Evolutionary conservation across 2,329 filamentous ascomycete genomes (phyloP).

Genomic region (Gnomoniopsis smithogilvyi): DNA sequence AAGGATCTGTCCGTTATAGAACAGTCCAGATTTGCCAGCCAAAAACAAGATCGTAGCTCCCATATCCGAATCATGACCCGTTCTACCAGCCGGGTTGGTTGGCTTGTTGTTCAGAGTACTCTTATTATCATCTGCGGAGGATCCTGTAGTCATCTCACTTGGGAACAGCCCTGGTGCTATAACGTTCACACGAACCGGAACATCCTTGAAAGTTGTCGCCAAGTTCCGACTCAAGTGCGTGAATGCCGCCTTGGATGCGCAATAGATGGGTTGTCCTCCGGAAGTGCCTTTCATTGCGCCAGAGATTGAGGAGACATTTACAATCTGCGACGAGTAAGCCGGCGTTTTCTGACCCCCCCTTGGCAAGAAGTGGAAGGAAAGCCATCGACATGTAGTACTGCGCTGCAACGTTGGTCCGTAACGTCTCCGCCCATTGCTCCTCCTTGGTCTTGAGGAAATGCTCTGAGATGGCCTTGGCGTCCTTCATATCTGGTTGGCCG

Average conservation of each 20-base stretch:
- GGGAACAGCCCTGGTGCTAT: slow-evolving; percentile 49
- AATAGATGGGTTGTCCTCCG: slow-evolving; percentile 50
- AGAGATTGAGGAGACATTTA: slow-evolving; percentile 50
- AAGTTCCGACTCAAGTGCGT: slow-evolving; percentile 43
- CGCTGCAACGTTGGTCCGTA: slow-evolving; percentile 46
- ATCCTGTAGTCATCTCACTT: slow-evolving; percentile 44
- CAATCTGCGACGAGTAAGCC: slow-evolving; percentile 45
- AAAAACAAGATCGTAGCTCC: slow-evolving; percentile 48
- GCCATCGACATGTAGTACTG: slow-evolving; percentile 50
- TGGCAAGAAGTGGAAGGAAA: slow-evolving; percentile 48
- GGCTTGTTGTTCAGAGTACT: slow-evolving; percentile 36
- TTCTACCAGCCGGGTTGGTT: slow-evolving; percentile 39
- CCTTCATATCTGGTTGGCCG: slow-evolving; percentile 44
- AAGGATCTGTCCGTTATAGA: slow-evolving; percentile 51
- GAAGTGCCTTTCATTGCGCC: slow-evolving; percentile 49
- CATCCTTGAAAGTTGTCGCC: slow-evolving; percentile 40
- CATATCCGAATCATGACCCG: slow-evolving; percentile 47
- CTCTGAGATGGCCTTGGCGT: slow-evolving; percentile 44
- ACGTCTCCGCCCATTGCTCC: slow-evolving; percentile 44
- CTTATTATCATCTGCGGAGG: slow-evolving; percentile 43
- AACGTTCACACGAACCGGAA: slow-evolving; percentile 54
- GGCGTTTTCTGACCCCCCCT: slow-evolving; percentile 39
- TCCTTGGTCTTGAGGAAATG: slow-evolving; percentile 46
- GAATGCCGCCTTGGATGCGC: slow-evolving; percentile 43
- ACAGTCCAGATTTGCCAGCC: slow-evolving; percentile 46